phyloP scores from a whole-genome alignment of 495 filamentous ascomycete genomes.

The Aspergillus kassunensis region DNA sequence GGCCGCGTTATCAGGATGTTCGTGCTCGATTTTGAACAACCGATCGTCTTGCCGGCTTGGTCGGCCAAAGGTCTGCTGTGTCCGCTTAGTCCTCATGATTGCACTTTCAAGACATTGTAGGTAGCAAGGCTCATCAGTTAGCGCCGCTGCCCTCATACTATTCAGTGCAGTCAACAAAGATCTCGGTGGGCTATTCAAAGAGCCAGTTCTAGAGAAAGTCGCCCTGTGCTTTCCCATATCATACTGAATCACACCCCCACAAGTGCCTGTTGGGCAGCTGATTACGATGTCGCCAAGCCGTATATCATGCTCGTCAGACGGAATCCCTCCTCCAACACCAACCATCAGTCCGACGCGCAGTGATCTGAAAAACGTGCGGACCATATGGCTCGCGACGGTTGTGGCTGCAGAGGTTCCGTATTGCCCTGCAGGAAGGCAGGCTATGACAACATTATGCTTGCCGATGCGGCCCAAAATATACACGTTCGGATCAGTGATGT shows the following conservation, averaged over 20 bases:
- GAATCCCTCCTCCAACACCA: slow-evolving; percentile 34
- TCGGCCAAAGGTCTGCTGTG: too few species aligned
- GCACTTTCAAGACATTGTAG: background rate
- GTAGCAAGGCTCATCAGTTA: background rate
- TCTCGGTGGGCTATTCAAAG: slow-evolving; percentile 30
- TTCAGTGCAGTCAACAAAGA: slow-evolving; percentile 25
- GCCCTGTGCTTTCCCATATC: slow-evolving; percentile 35
- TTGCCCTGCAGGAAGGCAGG: slow-evolving; percentile 22
- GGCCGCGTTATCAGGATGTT: slow-evolving; percentile 7
- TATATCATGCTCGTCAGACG: slow-evolving; percentile 21
- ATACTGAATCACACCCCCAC: slow-evolving; percentile 28
- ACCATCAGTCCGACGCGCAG: slow-evolving; percentile 28
- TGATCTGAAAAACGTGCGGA: slow-evolving; percentile 15
- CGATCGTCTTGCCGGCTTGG: background rate
- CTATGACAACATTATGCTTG: slow-evolving; percentile 33
- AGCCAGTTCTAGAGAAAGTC: slow-evolving; percentile 29
- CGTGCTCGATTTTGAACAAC: background rate
- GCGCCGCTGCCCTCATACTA: background rate
- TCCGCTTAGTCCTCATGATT: background rate
- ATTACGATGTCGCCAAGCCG: slow-evolving; percentile 36
- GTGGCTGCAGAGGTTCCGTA: slow-evolving; percentile 28
- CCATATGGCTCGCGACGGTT: slow-evolving; percentile 1
- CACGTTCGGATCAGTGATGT: slow-evolving; percentile 13
- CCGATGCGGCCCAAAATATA: slow-evolving; percentile 30
- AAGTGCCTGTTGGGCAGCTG: slow-evolving; percentile 16